These are phyloP conservation scores for Aethionema arabicum DNA, from an alignment of 345 rosid species.

Conservation along the genomic window DNA sequence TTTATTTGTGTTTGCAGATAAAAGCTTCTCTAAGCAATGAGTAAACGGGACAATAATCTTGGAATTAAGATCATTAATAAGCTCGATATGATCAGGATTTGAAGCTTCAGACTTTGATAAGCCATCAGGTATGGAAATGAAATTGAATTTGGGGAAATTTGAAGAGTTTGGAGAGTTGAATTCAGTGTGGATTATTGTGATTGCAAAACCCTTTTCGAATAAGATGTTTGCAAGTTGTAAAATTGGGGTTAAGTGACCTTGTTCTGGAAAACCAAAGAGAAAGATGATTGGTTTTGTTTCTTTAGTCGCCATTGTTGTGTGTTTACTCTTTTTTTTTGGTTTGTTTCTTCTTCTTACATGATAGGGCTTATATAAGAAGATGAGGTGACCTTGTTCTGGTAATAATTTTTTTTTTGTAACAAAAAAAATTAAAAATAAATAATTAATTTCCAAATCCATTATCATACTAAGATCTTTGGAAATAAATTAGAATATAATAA, in stretches of 20 bases:
- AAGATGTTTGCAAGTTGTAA: constrained; percentile 60
- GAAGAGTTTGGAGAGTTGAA: constrained; percentile 39
- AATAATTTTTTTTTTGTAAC: too few relatives aligned
- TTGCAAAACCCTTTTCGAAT: constrained; percentile 48
- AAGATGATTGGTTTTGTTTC: constrained; percentile 16
- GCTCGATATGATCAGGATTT: constrained; percentile 20
- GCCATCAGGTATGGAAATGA: constrained; percentile 49
- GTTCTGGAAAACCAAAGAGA: constrained; percentile 56
- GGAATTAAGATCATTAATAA: constrained; percentile 38
- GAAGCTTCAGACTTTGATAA: constrained; percentile 30
- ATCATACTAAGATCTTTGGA: too few relatives aligned
- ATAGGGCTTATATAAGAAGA: constrained; percentile 5
- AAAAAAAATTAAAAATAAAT: too few relatives aligned
- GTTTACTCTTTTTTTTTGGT: constrained; percentile 10
- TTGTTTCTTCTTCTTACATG: not conserved
- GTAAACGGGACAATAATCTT: constrained; percentile 44
- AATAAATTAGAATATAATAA: too few relatives aligned
- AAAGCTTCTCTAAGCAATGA: constrained; percentile 43
- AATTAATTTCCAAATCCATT: too few relatives aligned
- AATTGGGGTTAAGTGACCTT: constrained; percentile 66
- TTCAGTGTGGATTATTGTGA: constrained; percentile 49
- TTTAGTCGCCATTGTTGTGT: constrained; percentile 28
- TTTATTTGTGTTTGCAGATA: constrained; percentile 34
- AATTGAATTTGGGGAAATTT: constrained; percentile 51
- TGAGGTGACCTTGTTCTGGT: too few relatives aligned